phyloP scores from a whole-genome alignment of 345 rosid genomes.

The Combretum micranthum region DNA sequence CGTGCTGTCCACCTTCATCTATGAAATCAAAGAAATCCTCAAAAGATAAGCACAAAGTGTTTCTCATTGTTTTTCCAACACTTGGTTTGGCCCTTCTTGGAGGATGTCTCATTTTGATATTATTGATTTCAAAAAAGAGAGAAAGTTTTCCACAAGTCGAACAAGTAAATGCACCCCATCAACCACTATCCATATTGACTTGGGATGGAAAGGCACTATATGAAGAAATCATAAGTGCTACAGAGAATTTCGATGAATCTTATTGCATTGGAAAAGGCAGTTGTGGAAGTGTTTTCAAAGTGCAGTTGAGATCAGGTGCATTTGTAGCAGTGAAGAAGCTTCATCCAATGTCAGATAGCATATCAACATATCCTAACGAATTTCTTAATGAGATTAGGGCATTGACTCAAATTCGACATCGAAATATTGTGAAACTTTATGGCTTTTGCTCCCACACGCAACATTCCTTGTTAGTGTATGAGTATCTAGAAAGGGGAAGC shows the following conservation, averaged over 20 bases:
- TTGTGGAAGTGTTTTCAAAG: constrained; percentile 26
- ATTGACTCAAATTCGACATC: not conserved
- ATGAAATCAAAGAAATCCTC: not conserved
- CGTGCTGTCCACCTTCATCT: constrained; percentile 1
- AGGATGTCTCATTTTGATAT: not conserved
- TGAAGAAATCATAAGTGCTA: constrained; percentile 21
- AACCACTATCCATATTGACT: constrained; percentile 8
- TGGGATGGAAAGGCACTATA: constrained; percentile 16
- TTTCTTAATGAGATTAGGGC: constrained; percentile 19
- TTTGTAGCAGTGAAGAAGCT: constrained; percentile 35
- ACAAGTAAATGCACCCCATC: not conserved
- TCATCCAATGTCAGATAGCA: constrained; percentile 3
- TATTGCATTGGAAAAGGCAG: constrained; percentile 20
- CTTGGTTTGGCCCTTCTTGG: constrained; percentile 9
- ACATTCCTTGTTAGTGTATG: no score
- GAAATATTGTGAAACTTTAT: no score
- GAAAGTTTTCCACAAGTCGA: not conserved
- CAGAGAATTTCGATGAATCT: not conserved
- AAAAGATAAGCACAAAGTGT: not conserved
- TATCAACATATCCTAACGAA: constrained; percentile 6
- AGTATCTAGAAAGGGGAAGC: constrained; percentile 8
- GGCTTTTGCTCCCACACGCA: no score
- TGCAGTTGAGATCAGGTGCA: constrained; percentile 9
- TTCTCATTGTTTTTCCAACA: constrained; percentile 8
- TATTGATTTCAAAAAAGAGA: not conserved